A percentile compares a stretch with the other conserved stretches of the same genome.
phyloP scores from a whole-genome alignment of 371 early-diverging fungal genomes.

The Circinella umbellata region DNA sequence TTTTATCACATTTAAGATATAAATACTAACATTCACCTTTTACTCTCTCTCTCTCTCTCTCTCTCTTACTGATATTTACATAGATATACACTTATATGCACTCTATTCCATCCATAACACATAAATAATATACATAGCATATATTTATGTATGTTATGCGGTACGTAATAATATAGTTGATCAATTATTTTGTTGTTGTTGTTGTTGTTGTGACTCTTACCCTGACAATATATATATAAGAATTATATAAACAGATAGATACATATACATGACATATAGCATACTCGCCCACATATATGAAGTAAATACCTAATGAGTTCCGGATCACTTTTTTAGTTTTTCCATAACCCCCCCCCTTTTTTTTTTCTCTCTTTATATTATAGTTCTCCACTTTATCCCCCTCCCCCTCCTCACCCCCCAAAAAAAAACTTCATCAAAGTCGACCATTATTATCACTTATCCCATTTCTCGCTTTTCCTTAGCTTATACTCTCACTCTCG shows the following conservation, averaged over 20 bases:
- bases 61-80: slow-evolving; percentile 3
- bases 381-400: too few species aligned
- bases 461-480: slow-evolving; percentile 2
- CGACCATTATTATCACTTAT: too few species aligned
- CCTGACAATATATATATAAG: slow-evolving; percentile 12
- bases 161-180: too few species aligned
- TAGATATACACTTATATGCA: slow-evolving; percentile 6
- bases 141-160: too few species aligned
- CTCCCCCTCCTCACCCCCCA: too few species aligned
- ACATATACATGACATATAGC: slow-evolving; percentile 5
- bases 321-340: background rate
- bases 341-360: background rate
- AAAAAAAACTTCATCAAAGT: too few species aligned
- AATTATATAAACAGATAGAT: slow-evolving; percentile 6
- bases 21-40: slow-evolving; percentile 6
- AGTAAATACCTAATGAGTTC: slow-evolving; percentile 9
- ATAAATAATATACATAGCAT: too few species aligned
- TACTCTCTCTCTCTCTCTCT: background rate
- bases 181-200: too few species aligned
- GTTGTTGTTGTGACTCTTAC: too few species aligned
- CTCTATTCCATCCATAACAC: too few species aligned
- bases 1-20: slow-evolving; percentile 22
- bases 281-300: slow-evolving; percentile 23
- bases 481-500: background rate
- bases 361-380: too few species aligned